These are phyloP conservation scores for Phytomonas sp. DNA, from an alignment of 208 protist genomes.

Conservation along the genomic window DNA sequence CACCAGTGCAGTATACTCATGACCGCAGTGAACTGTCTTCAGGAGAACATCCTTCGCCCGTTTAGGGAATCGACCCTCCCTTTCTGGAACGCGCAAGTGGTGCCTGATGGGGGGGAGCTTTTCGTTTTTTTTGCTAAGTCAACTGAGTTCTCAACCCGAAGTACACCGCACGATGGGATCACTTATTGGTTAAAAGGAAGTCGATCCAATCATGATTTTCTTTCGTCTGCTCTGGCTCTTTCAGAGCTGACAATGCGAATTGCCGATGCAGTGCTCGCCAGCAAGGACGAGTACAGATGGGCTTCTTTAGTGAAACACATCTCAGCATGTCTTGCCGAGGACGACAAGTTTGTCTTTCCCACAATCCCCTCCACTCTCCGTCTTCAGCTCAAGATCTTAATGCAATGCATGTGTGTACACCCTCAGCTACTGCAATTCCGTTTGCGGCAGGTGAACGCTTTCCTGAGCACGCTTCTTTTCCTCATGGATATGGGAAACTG, in stretches of 20 bases:
- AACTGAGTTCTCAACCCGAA: constrained; percentile 18
- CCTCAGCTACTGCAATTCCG: constrained; percentile 23
- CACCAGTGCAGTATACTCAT: background rate
- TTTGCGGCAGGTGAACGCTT: constrained; percentile 22
- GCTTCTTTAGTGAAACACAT: constrained; percentile 21
- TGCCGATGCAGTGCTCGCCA: background rate
- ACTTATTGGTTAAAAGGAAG: constrained; percentile 2
- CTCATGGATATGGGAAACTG: constrained; percentile 30
- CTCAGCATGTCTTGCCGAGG: constrained; percentile 26
- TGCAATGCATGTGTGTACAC: constrained; percentile 24
- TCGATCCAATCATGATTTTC: background rate
- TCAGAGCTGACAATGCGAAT: background rate
- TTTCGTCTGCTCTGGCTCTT: background rate
- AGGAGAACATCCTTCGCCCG: constrained; percentile 34
- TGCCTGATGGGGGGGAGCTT: constrained; percentile 25
- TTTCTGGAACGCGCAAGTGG: constrained; percentile 35
- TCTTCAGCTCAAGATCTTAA: constrained; percentile 23
- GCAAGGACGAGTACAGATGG: background rate
- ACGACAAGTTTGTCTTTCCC: constrained; percentile 46
- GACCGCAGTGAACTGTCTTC: constrained; percentile 10
- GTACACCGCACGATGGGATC: constrained; percentile 12
- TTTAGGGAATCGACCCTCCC: constrained; percentile 33
- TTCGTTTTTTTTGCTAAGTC: background rate
- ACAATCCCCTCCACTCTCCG: constrained; percentile 39
- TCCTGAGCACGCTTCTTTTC: constrained; percentile 49